Conservation (phyloP, 208 protist species). For the Trypanosoma vivax region DNA sequence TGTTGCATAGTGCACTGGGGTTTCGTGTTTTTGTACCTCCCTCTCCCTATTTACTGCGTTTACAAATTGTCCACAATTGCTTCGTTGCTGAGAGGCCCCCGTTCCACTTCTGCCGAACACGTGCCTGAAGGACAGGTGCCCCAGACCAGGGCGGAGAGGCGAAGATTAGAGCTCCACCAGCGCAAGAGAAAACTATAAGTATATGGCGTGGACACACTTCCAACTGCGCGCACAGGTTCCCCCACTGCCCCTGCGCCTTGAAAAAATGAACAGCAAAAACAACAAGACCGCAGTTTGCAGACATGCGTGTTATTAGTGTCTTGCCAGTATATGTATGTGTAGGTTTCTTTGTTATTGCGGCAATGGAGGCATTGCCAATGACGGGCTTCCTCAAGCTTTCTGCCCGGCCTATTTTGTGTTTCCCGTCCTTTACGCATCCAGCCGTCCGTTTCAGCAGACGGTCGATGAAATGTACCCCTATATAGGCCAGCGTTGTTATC, state of each 20-base stretch:
- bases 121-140: conserved; percentile 8
- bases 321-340: not conserved
- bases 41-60: conserved; percentile 63
- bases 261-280: not conserved
- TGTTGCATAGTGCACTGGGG: conserved; percentile 54
- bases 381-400: too few species aligned
- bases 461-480: too few species aligned
- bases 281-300: not conserved
- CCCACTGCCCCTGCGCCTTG: too few species aligned
- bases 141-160: conserved; percentile 50
- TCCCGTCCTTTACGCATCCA: too few species aligned
- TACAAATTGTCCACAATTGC: conserved; percentile 65
- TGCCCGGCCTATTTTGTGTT: too few species aligned
- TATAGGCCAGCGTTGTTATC: too few species aligned
- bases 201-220: too few species aligned
- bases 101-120: conserved; percentile 19
- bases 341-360: not conserved
- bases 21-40: conserved; percentile 80
- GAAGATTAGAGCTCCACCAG: conserved; percentile 48
- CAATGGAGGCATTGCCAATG: too few species aligned
- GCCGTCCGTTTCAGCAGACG: too few species aligned
- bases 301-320: too few species aligned
- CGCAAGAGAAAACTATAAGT: conserved; percentile 36
- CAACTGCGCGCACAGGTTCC: too few species aligned
- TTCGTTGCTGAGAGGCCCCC: conserved; percentile 23